Conservation (phyloP, 306 rosid genomes). For the Calophaca sinica region DNA sequence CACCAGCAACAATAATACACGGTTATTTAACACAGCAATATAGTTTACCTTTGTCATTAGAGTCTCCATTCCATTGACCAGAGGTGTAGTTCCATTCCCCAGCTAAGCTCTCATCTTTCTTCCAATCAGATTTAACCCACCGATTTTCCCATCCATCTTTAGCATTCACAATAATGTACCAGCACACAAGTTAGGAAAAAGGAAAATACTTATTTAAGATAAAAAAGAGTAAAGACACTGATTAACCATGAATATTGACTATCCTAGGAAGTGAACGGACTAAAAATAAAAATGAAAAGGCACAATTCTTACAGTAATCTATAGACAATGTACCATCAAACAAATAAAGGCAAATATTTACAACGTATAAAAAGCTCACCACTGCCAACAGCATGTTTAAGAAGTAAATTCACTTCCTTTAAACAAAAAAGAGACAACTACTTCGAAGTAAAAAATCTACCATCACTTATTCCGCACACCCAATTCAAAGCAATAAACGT, state of each 20-base stretch:
- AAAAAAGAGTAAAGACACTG: background rate
- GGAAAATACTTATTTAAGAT: background rate
- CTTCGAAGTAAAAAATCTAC: background rate
- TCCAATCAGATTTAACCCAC: slow-evolving; percentile 98
- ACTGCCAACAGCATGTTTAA: background rate
- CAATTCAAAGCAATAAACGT: background rate
- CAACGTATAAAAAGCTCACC: slow-evolving; percentile 1
- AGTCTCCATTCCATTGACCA: slow-evolving; percentile 93
- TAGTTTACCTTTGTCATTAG: slow-evolving; percentile 78
- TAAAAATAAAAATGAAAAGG: background rate
- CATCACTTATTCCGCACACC: background rate
- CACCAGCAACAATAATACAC: slow-evolving; percentile 1
- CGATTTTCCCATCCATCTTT: slow-evolving; percentile 91
- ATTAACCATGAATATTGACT: background rate
- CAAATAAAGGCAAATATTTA: slow-evolving; percentile 18
- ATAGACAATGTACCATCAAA: slow-evolving; percentile 17
- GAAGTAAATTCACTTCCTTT: background rate
- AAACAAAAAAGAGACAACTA: background rate
- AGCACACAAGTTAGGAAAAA: slow-evolving; percentile 38
- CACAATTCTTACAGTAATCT: background rate
- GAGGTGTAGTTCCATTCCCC: slow-evolving; percentile 98
- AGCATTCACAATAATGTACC: slow-evolving; percentile 39
- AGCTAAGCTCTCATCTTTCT: slow-evolving; percentile 80
- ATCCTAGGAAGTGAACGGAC: background rate
- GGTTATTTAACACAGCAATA: slow-evolving; percentile 12